Evolutionary conservation across 139 green algal genomes (phyloP), one percentile per base, ranked within the genome.

Genomic region (Klebsormidium nitens): DNA sequence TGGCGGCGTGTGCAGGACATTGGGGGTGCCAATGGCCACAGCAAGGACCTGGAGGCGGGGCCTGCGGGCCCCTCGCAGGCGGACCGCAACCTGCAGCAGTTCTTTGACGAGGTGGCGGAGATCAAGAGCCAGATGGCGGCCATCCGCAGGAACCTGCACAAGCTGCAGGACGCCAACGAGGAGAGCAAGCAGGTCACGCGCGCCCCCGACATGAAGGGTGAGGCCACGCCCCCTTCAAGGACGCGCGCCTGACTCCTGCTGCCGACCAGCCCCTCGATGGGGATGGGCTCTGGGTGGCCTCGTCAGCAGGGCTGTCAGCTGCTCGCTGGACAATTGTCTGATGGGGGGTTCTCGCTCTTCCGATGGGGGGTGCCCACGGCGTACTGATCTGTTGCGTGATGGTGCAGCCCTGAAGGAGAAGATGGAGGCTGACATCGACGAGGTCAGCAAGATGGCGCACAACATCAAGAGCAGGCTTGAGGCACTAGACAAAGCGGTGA

Each of bases 391-490:
- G 28, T 19, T 64, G 14, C 64, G 61, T 17, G 17, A n/a, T 73
- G 36, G 56, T 71, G 66, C 72, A 80, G 72, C 64, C 11, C 49
- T 80, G 37, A 72, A 66, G 58, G 38, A 80, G 66, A 36, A 50
- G 31, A 96, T 97, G 91, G 88, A 97, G 86, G 84, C 85, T 11
- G 34, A 87, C 17, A 92, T 94, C 52, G 83, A 89, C 34, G 72
- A 69, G 4, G 88, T 95, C 2, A 88, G 78, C 66, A 87, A 76
- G 29, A 62, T 85, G 1, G 91, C 91, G 0, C 77, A 91, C 36
- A 59, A 60, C 11, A 83, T 87, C 38, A 97, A 97, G 80, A 71
- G 61, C 46, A 81, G 85, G 49, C 74, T 97, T 5, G 87, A 95
- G 62, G 60, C 64, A 3, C 80, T 97, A 28, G 91, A 96, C 75